phyloP scores from a whole-genome alignment of 306 rosid species.

The Parietaria judaica region DNA sequence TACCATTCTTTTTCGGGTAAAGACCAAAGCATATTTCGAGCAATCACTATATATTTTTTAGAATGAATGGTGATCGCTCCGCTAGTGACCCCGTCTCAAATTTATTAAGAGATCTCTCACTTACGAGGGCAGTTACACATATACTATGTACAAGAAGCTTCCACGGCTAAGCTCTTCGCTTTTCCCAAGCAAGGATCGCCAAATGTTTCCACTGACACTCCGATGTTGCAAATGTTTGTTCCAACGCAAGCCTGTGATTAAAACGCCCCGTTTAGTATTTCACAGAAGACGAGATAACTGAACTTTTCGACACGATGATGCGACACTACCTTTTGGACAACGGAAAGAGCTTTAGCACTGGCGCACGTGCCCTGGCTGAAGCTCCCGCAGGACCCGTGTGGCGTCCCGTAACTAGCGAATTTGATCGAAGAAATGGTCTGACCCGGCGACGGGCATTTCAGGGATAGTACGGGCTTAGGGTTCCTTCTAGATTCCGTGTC shows the following conservation, averaged over 20 bases:
- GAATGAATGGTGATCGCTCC: no score
- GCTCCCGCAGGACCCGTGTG: conserved; percentile 70
- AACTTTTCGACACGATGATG: no score
- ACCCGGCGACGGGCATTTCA: conserved; percentile 65
- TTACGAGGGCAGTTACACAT: no score
- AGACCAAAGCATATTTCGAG: no score
- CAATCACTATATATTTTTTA: no score
- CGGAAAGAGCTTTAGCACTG: conserved; percentile 49
- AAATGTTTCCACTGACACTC: conserved; percentile 42
- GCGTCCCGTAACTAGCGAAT: conserved; percentile 84
- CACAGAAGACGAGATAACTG: no score
- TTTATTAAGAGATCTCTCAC: no score
- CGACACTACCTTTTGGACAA: conserved; percentile 53
- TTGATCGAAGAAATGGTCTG: conserved; percentile 72
- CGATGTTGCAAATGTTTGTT: conserved; percentile 57
- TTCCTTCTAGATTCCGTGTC: conserved; percentile 31
- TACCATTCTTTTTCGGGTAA: no score
- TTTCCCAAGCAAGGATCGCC: conserved; percentile 73
- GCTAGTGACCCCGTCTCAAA: no score
- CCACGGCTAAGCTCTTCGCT: conserved; percentile 78
- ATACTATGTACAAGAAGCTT: conserved; percentile 57
- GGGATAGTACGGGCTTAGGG: conserved; percentile 42
- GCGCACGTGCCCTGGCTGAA: conserved; percentile 62
- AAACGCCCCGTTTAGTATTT: no score
- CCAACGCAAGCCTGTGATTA: conserved; percentile 71